Conservation (phyloP, 208 protist species). For the Porcisia deanei region DNA sequence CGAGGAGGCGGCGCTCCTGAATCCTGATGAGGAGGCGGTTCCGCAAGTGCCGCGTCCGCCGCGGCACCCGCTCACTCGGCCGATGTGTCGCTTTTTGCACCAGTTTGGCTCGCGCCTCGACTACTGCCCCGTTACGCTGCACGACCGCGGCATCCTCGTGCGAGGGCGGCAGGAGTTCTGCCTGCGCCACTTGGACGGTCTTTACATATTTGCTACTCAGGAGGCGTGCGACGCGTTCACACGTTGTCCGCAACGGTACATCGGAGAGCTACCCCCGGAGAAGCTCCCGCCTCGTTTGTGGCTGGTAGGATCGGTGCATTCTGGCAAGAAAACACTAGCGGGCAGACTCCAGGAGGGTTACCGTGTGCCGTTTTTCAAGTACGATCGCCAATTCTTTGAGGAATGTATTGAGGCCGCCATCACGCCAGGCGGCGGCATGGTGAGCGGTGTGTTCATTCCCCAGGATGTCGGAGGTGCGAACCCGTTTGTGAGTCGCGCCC, state of each 20-base stretch:
- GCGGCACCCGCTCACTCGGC: slow-evolving; percentile 47
- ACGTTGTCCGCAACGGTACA: slow-evolving; percentile 67
- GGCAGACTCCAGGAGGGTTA: slow-evolving; percentile 50
- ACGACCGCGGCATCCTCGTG: slow-evolving; percentile 68
- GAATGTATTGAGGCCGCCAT: slow-evolving; percentile 64
- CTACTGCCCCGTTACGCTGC: slow-evolving; percentile 87
- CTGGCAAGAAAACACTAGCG: slow-evolving; percentile 80
- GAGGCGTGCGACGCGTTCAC: slow-evolving; percentile 60
- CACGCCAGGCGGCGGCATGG: slow-evolving; percentile 49
- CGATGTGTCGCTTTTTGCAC: slow-evolving; percentile 62
- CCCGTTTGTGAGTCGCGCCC: slow-evolving; percentile 49
- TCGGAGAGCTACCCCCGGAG: slow-evolving; percentile 41
- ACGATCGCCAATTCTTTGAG: slow-evolving; percentile 79
- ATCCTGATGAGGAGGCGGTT: slow-evolving; percentile 36
- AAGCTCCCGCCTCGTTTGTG: slow-evolving; percentile 75
- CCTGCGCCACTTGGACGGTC: slow-evolving; percentile 48
- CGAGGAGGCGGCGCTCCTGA: slow-evolving; percentile 63
- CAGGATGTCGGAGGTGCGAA: slow-evolving; percentile 40
- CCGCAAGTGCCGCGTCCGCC: slow-evolving; percentile 3
- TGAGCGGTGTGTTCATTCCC: slow-evolving; percentile 66
- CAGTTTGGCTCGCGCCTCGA: slow-evolving; percentile 79
- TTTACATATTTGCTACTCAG: slow-evolving; percentile 84
- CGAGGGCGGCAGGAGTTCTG: slow-evolving; percentile 66
- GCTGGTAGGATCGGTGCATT: slow-evolving; percentile 64
- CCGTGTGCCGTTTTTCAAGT: slow-evolving; percentile 66